Evolutionary conservation across 768 basidiomycete species (phyloP), one percentile per base, ranked within the genome.

Genomic region (Amanita polypyramis): DNA sequence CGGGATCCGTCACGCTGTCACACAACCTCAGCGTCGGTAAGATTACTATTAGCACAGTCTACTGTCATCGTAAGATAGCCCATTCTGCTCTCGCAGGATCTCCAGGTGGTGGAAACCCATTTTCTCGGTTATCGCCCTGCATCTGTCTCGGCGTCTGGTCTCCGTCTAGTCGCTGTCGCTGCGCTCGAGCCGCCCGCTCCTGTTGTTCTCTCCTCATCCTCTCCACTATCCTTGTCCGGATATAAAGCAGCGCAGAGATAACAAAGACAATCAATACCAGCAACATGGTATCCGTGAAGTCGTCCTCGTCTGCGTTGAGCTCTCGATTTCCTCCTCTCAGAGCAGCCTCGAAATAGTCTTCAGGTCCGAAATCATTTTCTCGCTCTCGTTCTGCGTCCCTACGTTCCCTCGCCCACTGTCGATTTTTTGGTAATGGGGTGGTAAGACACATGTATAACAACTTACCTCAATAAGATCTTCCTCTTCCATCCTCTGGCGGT

Each of bases 331-430:
- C 73, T 11, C 77, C 76, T 19, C 82, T 74, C 53, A 79, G 50
- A 4, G 77, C 74, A 2, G 70, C 83, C 23, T 89, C 86, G 55
- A 82, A 84, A 62, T 89, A 88, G 57, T 90, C 89, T 40, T 93
- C 90, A 0, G 86, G 81, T 6, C 81, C 82, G 53, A 80, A 80
- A 50, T 90, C 88, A 43, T 72, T 70, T 23, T 88, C 84, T 20
- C 79, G 76, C 23, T 85, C 85, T 47, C 75, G 75, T 52, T 86
- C 87, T 2, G 78, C 79, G 43, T 77, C 77, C 53, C 82, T 71
- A 38, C 82, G 75, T 8, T 86, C 82, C 49, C 81, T 71, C 21
- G 87, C 87, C 85, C 86, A 92, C 81, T 88, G 34, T 47, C 25
- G 25, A 42, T 42, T 35, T 15, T n/a, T 34, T 12, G 33, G 17